Evolutionary conservation across 2,329 filamentous ascomycete genomes (phyloP).

Genomic region (Diaporthe sp.): DNA sequence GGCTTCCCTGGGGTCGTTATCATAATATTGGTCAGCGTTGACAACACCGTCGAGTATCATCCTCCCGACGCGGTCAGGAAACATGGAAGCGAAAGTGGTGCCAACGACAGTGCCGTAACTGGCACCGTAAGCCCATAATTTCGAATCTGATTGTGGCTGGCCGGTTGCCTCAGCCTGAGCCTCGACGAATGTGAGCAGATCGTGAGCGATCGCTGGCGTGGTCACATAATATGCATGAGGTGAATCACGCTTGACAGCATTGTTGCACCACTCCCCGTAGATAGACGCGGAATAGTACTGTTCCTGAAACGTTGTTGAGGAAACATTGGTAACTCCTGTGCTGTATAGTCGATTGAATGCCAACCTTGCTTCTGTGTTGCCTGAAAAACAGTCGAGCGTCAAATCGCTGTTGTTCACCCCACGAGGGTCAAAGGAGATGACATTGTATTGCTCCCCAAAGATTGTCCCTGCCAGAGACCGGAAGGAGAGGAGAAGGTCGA

Average conservation of each 20-base stretch:
- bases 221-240: neutral
- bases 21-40: neutral
- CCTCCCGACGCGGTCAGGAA: neutral
- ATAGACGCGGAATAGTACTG: neutral
- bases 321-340: neutral
- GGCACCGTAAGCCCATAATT: neutral
- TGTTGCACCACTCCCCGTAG: neutral
- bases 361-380: neutral
- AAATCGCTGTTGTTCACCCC: neutral
- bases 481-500: neutral
- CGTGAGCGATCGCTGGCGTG: neutral
- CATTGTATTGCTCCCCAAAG: neutral
- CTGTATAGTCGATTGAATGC: neutral
- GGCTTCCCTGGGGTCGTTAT: neutral
- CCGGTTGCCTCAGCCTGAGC: neutral
- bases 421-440: neutral
- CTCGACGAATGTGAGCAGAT: neutral
- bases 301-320: neutral
- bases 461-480: neutral
- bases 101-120: neutral
- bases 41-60: neutral
- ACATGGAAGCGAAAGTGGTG: neutral
- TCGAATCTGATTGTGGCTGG: neutral
- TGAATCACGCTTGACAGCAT: neutral
- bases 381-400: neutral